Conservation (phyloP, 495 filamentous ascomycete species). For the Platismatia glauca region DNA sequence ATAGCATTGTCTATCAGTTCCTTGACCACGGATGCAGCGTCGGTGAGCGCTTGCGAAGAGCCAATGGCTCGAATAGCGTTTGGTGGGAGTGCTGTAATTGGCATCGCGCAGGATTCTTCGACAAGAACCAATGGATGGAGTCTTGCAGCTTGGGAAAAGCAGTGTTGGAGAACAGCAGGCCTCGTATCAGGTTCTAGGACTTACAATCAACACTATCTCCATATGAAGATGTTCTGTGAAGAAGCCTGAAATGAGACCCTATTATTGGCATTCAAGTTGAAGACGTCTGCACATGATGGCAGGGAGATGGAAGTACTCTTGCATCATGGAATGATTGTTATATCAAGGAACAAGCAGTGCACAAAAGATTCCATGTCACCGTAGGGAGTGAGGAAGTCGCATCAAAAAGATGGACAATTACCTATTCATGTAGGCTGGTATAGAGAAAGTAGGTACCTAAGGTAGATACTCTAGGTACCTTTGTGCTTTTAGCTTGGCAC, state of each 20-base stretch:
- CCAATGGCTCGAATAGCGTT: conserved; percentile 58
- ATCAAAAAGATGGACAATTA: no score
- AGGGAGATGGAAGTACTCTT: no score
- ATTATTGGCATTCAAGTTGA: neutral
- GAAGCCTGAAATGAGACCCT: no score
- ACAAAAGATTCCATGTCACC: no score
- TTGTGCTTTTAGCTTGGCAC: no score
- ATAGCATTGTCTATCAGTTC: conserved; percentile 89
- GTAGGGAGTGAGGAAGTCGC: no score
- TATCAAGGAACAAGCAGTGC: no score
- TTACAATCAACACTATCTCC: no score
- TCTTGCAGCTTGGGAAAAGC: neutral
- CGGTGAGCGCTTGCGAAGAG: conserved; percentile 62
- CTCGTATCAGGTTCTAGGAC: neutral
- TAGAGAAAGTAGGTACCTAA: no score
- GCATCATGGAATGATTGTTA: no score
- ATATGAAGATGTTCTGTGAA: neutral
- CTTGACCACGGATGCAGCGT: conserved; percentile 69
- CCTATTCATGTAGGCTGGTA: no score
- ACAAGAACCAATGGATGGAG: neutral
- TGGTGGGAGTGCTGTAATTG: conserved; percentile 59
- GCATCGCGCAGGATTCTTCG: conserved; percentile 31
- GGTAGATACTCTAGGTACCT: no score
- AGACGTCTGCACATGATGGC: neutral
- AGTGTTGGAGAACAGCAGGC: neutral